Evolutionary conservation across 192 early-diverging fungal species (phyloP), one percentile per base, ranked within the genome.

Genomic region (Coemansia sp.): DNA sequence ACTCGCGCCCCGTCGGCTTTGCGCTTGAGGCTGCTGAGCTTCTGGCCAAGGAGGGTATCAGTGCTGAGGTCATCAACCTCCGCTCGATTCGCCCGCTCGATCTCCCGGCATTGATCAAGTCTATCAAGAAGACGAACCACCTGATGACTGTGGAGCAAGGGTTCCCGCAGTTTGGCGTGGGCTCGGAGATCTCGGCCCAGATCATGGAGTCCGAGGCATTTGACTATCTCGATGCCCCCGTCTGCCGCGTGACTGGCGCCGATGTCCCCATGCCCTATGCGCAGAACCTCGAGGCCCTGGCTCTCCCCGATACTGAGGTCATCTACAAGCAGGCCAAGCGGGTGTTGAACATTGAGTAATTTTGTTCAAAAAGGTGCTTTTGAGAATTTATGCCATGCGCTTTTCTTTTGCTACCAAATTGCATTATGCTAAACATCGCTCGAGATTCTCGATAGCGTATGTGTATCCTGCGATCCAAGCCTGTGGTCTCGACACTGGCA

Each of bases 181-280:
- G 97, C 63, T 90, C 90, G 34, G 97, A 99, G 85, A 91, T 99
- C 67, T 87, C 90, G 65, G 97, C 95, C 53, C 91, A 94, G 83
- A 91, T 94, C 63, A 94, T 99, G 93, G 97, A 99, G 88, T 88
- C 88, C 52, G 95, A 99, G 67, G 95, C 88, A 36, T 99, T 96
- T 75, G 92, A 97, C 84, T 86, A 94, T 79, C 87, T 99, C 37
- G 95, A 99, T 86, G 92, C 95, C 33, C 97, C 97, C 12, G 87
- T 99, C 45, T 82, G 83, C 81, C 90, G 97, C 73, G 84, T 99
- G 31, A 93, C 95, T 43, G 95, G 95, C 79, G 97, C 97, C 68
- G 97, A 99, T 83, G 87, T 96, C 61, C 97, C 97, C 50, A 99
- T 94, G 78, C 95, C 97, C 56, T 99, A 97, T 75, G 95, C 97